phyloP scores from a whole-genome alignment of 2,329 filamentous ascomycete species.

The Fusarium begoniae region DNA sequence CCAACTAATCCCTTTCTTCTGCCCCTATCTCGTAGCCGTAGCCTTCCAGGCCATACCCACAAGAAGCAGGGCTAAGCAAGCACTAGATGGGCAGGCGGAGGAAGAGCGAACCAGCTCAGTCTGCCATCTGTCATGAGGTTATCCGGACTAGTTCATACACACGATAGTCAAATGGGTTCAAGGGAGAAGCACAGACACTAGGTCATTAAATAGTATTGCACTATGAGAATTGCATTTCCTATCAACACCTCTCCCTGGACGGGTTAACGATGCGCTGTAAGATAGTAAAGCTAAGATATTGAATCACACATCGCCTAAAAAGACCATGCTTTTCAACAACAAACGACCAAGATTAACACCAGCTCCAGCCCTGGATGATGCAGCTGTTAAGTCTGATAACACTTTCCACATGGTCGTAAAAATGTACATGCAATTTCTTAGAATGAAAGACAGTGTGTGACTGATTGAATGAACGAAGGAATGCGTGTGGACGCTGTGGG shows the following conservation, averaged over 20 bases:
- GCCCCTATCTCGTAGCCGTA: not conserved
- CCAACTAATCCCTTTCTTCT: not conserved
- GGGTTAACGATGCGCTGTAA: not conserved
- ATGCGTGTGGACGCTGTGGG: constrained; percentile 38
- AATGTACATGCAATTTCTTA: constrained; percentile 19
- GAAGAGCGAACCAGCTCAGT: not conserved
- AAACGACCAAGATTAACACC: constrained; percentile 1
- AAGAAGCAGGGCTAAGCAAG: not conserved
- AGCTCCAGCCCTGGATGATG: not conserved
- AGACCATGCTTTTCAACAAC: constrained; percentile 17
- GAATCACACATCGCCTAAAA: not conserved
- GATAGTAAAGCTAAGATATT: not conserved
- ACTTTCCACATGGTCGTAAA: not conserved
- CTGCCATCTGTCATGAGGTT: not conserved
- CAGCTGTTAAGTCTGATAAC: constrained; percentile 8
- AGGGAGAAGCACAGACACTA: not conserved
- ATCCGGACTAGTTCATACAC: not conserved
- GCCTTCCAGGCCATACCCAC: not conserved
- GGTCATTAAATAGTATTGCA: constrained; percentile 9
- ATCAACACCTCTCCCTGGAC: not conserved
- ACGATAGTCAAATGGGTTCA: not conserved
- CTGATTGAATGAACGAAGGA: not conserved
- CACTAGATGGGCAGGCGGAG: not conserved
- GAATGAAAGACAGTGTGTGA: constrained; percentile 26
- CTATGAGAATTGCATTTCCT: not conserved